A percentile compares a stretch with the other conserved stretches of the same genome.
Evolutionary conservation across 768 basidiomycete species (phyloP).

Genomic region (Kondoa malvinella): DNA sequence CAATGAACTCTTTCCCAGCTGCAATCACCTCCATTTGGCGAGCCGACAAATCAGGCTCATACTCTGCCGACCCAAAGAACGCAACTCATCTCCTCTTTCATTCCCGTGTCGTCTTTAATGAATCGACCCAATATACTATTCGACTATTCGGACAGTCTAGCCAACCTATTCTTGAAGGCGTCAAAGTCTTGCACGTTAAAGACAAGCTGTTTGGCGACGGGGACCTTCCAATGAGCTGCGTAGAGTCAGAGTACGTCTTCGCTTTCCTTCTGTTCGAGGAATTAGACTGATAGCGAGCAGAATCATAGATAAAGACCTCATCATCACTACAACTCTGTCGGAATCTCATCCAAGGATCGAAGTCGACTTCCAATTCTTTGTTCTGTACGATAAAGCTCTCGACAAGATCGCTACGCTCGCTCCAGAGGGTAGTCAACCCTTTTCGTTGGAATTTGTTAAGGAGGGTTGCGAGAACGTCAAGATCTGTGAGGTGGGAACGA

Average conservation of each 20-base stretch:
- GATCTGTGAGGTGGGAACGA: neutral
- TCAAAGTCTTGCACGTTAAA: neutral
- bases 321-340: neutral
- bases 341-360: neutral
- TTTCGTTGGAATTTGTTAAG: neutral
- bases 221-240: neutral
- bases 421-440: neutral
- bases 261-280: neutral
- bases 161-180: neutral
- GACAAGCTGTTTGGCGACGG: neutral
- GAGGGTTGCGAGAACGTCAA: neutral
- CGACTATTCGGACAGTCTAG: neutral
- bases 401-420: neutral
- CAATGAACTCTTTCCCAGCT: neutral
- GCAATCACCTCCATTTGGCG: neutral
- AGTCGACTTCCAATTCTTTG: neutral
- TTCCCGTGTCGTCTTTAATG: neutral
- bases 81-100: neutral
- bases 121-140: neutral
- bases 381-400: neutral
- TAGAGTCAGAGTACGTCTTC: neutral
- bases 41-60: neutral
- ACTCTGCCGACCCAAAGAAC: neutral
- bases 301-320: neutral
- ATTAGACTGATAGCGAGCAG: neutral